Conservation (phyloP, 306 rosid genomes). For the Malus asiatica region DNA sequence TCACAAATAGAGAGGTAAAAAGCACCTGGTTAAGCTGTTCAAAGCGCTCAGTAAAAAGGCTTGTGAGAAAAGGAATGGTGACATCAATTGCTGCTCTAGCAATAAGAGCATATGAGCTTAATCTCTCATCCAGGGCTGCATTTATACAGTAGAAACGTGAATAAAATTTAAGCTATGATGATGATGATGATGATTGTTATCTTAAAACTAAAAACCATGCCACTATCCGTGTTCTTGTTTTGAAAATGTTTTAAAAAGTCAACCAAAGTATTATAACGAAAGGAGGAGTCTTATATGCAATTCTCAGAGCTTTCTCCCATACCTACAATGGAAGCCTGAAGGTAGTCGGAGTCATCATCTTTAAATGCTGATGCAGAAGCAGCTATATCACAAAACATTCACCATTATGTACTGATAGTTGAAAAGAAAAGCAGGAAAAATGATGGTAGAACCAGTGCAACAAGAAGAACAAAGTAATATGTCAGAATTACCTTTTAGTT, state of each 20-base stretch:
- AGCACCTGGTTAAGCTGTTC: conserved; percentile 71
- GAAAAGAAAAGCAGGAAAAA: conserved; percentile 6
- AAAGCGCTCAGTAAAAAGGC: conserved; percentile 59
- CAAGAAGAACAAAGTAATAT: conserved; percentile 10
- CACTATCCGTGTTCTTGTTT: neutral
- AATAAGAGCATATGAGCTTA: conserved; percentile 88
- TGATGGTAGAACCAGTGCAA: conserved; percentile 2
- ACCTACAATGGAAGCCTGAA: conserved; percentile 86
- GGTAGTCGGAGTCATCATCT: conserved; percentile 62
- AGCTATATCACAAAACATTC: conserved; percentile 34
- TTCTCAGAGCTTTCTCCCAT: conserved; percentile 18
- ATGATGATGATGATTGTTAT: neutral
- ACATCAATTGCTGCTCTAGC: conserved; percentile 76
- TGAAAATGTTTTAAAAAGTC: neutral
- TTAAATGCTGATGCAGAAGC: conserved; percentile 79
- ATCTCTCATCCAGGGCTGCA: conserved; percentile 96
- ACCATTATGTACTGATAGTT: conserved; percentile 12
- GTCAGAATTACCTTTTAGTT: conserved; percentile 57
- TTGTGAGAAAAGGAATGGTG: conserved; percentile 67
- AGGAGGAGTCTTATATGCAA: neutral
- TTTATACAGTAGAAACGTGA: conserved; percentile 17
- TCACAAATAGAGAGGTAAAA: conserved; percentile 8
- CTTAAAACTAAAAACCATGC: too few species aligned
- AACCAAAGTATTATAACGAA: conserved; percentile 7
- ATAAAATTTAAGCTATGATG: neutral